Evolutionary conservation across 768 basidiomycete genomes (phyloP).

Genomic region (Termitomyces sp.): DNA sequence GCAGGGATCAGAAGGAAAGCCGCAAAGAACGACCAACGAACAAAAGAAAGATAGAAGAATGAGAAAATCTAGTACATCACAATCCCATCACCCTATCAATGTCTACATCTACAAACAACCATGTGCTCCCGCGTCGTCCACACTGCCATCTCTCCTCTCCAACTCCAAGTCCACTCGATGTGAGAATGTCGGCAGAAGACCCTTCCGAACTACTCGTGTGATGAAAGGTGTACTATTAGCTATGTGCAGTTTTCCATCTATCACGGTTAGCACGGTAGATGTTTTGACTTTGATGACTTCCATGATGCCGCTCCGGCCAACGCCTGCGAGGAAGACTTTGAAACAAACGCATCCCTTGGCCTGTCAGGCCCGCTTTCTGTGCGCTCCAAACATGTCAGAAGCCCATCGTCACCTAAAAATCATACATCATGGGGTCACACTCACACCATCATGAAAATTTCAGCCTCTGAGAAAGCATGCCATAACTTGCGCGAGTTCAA

Average conservation of each 20-base stretch:
- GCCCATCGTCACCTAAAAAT: background rate
- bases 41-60: slow-evolving; percentile 1
- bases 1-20: background rate
- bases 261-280: background rate
- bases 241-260: background rate
- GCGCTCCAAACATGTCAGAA: background rate
- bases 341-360: background rate
- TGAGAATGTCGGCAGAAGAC: background rate
- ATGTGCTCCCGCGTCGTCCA: background rate
- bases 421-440: background rate
- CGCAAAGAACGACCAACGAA: background rate
- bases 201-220: background rate
- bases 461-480: background rate
- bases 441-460: background rate
- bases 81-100: slow-evolving; percentile 5
- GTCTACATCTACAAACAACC: slow-evolving; percentile 2
- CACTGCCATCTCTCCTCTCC: too few relatives aligned
- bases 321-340: background rate
- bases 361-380: background rate
- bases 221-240: background rate
- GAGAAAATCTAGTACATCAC: slow-evolving; percentile 2
- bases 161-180: background rate
- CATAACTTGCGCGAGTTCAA: background rate
- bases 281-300: background rate
- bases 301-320: background rate